Conservation (phyloP, 108 stramenopile species). For the Pseudonitzschia pungens region DNA sequence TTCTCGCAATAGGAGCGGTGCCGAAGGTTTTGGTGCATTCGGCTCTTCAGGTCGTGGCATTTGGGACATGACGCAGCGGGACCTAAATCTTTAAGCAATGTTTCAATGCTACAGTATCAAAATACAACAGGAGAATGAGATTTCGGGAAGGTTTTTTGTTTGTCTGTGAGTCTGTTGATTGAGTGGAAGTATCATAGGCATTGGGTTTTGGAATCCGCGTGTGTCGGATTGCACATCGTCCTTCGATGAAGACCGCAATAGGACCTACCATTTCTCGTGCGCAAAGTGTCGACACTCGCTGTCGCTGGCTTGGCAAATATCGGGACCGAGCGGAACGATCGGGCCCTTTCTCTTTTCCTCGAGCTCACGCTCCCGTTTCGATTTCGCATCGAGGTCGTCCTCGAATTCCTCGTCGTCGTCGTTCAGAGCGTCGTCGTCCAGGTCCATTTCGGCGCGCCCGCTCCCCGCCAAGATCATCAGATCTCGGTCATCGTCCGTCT, state of each 20-base stretch:
- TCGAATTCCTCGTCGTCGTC: background rate
- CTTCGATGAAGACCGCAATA: background rate
- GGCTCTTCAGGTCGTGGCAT: constrained; percentile 29
- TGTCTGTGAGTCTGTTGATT: too few species aligned
- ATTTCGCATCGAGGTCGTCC: background rate
- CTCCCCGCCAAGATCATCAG: background rate
- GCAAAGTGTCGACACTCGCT: constrained; percentile 14
- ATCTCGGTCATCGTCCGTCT: constrained; percentile 1
- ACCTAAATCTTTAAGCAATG: constrained; percentile 7
- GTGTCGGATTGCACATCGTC: background rate
- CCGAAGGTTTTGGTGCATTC: constrained; percentile 10
- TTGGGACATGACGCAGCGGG: constrained; percentile 24
- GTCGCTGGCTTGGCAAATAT: constrained; percentile 3
- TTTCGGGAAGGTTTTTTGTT: too few species aligned
- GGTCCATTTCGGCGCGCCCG: background rate
- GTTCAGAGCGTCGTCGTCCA: background rate
- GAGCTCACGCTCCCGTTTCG: background rate
- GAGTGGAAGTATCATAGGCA: too few species aligned
- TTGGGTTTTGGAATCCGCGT: too few species aligned
- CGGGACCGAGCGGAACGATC: background rate
- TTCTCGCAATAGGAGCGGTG: constrained; percentile 26
- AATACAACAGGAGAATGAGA: constrained; percentile 34
- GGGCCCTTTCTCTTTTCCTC: constrained; percentile 2
- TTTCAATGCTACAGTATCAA: constrained; percentile 36
- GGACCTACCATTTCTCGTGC: constrained; percentile 30